Evolutionary conservation across 805 yeast species (phyloP).

Genomic region (Barnettozyma wickerhamii): DNA sequence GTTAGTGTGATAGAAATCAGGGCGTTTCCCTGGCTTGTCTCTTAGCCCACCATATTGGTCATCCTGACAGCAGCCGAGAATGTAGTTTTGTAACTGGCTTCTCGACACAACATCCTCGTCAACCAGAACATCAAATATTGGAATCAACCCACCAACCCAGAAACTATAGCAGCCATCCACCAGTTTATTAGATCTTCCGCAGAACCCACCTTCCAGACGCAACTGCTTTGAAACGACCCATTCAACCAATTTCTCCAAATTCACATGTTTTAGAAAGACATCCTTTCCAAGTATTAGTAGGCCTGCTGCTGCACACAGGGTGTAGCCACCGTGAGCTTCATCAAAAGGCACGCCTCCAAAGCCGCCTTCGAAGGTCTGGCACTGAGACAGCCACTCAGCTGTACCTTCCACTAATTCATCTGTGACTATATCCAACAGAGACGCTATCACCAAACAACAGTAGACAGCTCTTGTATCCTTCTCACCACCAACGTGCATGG

Average conservation of each 20-base stretch:
- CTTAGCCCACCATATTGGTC: conserved; percentile 62
- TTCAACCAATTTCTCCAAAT: conserved; percentile 45
- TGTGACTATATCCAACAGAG: conserved; percentile 58
- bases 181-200: conserved; percentile 87
- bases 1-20: conserved; percentile 91
- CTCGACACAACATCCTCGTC: conserved; percentile 44
- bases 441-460: conserved; percentile 75
- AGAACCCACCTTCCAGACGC: conserved; percentile 76
- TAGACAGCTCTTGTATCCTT: conserved; percentile 81
- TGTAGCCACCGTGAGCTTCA: conserved; percentile 98
- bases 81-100: conserved; percentile 56
- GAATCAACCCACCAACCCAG: conserved; percentile 85
- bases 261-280: conserved; percentile 31
- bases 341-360: conserved; percentile 76
- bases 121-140: conserved; percentile 54
- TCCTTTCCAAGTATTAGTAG: conserved; percentile 40
- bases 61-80: conserved; percentile 71
- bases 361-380: conserved; percentile 96
- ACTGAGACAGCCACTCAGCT: conserved; percentile 53
- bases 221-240: conserved; percentile 77
- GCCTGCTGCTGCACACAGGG: conserved; percentile 82
- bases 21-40: conserved; percentile 79
- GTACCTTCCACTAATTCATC: conserved; percentile 52
- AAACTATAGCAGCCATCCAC: conserved; percentile 96
- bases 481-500: conserved; percentile 77